A percentile compares a stretch with the other conserved stretches of the same genome.
These are phyloP conservation scores for Globisporangium mamillatum DNA, from an alignment of 352 stramenopile species.

Conservation along the genomic window DNA sequence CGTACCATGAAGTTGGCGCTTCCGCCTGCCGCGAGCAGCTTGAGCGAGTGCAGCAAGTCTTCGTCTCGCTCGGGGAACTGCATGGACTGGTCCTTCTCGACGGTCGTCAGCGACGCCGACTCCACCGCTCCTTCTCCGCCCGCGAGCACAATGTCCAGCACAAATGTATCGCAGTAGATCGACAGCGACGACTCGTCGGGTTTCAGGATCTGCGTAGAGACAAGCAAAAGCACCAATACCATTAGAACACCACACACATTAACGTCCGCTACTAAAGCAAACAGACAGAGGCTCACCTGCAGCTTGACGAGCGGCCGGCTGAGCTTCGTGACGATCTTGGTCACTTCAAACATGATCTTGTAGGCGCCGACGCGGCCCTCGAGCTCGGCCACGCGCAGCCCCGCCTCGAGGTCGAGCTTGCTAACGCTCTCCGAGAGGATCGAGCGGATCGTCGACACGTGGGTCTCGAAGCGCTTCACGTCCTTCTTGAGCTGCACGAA, in stretches of 20 bases:
- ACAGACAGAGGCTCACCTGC: conserved; percentile 19
- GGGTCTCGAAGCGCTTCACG: conserved; percentile 70
- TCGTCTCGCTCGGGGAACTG: conserved; percentile 84
- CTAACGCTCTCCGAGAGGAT: conserved; percentile 81
- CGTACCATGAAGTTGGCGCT: conserved; percentile 73
- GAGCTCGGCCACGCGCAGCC: conserved; percentile 78
- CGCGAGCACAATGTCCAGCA: conserved; percentile 78
- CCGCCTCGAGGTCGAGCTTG: conserved; percentile 79
- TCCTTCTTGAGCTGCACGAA: conserved; percentile 86
- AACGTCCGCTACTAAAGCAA: not conserved
- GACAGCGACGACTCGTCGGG: conserved; percentile 82
- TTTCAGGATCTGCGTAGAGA: conserved; percentile 62
- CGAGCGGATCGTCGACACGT: conserved; percentile 66
- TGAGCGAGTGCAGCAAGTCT: conserved; percentile 65
- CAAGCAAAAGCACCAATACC: not conserved
- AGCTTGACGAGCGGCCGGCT: conserved; percentile 84
- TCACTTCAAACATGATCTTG: conserved; percentile 89
- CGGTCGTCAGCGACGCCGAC: conserved; percentile 78
- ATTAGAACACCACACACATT: conserved; percentile 1
- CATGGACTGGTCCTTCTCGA: conserved; percentile 84
- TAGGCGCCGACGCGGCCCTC: conserved; percentile 83
- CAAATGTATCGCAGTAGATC: conserved; percentile 88
- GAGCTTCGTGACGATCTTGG: conserved; percentile 83
- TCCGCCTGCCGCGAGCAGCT: conserved; percentile 66
- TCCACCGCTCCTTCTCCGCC: conserved; percentile 70